Conservation (phyloP, 495 filamentous ascomycete genomes). For the Amphirosellinia nigrospora region DNA sequence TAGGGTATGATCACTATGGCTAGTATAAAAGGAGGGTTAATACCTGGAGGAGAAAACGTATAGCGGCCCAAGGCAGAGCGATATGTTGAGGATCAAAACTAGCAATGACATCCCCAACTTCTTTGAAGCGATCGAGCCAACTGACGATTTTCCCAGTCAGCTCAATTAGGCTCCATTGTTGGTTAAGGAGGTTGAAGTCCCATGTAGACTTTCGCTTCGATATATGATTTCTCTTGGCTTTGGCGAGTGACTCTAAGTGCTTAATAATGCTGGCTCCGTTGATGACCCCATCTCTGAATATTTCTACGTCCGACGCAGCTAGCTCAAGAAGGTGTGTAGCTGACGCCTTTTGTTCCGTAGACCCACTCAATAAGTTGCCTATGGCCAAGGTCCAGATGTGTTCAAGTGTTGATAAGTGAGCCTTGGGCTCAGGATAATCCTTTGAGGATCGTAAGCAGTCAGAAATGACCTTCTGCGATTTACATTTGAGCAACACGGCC, state of each 20-base stretch:
- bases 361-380: not conserved
- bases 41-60: conserved; percentile 2
- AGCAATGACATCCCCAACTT: not conserved
- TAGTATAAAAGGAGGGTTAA: not conserved
- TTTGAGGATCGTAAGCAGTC: not conserved
- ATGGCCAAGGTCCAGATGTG: not conserved
- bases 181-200: not conserved
- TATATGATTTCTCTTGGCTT: conserved; percentile 4
- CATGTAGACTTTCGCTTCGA: not conserved
- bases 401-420: not conserved
- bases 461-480: not conserved
- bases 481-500: not conserved
- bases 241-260: conserved; percentile 1
- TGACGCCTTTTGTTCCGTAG: not conserved
- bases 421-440: not conserved
- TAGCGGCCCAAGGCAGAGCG: conserved; percentile 5
- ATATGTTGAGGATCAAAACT: conserved; percentile 2
- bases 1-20: not conserved
- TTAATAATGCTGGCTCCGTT: not conserved
- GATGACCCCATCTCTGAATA: not conserved
- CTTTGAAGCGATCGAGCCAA: not conserved
- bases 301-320: not conserved
- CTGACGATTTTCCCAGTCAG: not conserved
- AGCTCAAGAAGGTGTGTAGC: not conserved
- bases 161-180: not conserved